Evolutionary conservation across 495 filamentous ascomycete species (phyloP).

Genomic region (Neurospora sp.): DNA sequence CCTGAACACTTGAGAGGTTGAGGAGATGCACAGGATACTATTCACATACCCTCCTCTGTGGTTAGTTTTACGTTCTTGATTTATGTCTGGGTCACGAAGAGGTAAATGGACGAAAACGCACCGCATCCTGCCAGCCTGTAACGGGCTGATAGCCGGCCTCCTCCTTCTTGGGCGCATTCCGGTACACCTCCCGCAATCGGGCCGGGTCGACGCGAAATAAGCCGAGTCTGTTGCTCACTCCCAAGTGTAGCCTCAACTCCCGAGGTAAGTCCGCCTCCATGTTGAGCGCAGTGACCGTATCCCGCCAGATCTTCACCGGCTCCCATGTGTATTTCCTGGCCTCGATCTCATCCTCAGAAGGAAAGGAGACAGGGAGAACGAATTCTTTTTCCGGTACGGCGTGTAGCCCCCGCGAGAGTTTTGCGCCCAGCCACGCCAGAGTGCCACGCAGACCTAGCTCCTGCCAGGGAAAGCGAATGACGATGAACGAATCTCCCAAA

Average conservation of each 20-base stretch:
- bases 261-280: slow-evolving; percentile 41
- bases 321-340: slow-evolving; percentile 47
- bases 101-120: slow-evolving; percentile 23
- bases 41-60: background rate
- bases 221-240: slow-evolving; percentile 52
- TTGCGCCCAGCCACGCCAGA: slow-evolving; percentile 29
- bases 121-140: slow-evolving; percentile 75
- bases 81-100: background rate
- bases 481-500: slow-evolving; percentile 38
- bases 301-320: slow-evolving; percentile 72
- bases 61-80: background rate
- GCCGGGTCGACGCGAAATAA: slow-evolving; percentile 62
- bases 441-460: slow-evolving; percentile 33
- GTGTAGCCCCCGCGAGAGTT: slow-evolving; percentile 32
- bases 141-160: slow-evolving; percentile 65
- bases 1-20: slow-evolving; percentile 61
- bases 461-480: slow-evolving; percentile 51
- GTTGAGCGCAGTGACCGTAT: slow-evolving; percentile 51
- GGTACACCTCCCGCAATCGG: slow-evolving; percentile 56
- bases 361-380: slow-evolving; percentile 54
- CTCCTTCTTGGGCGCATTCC: slow-evolving; percentile 62
- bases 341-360: slow-evolving; percentile 41
- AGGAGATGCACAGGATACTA: slow-evolving; percentile 78
- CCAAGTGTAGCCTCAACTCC: slow-evolving; percentile 48
- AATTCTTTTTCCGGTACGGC: slow-evolving; percentile 44